Conservation (phyloP, 345 rosid species). For the Angophora floribunda region DNA sequence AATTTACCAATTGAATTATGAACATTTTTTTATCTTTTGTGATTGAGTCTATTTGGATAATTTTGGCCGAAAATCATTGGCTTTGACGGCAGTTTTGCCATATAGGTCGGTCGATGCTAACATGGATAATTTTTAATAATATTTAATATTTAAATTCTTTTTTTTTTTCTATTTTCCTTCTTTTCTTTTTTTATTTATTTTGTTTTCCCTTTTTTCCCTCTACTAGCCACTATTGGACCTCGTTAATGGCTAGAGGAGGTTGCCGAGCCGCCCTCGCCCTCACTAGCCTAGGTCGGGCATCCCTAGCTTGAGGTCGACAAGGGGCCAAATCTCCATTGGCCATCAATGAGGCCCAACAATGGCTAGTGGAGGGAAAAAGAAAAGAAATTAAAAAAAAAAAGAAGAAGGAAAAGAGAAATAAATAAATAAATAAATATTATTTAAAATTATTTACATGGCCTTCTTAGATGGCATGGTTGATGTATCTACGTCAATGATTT, state of each 20-base stretch:
- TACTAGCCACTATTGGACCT: accelerated
- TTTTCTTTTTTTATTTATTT: accelerated
- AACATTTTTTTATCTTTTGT: accelerated
- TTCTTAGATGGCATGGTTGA: accelerated
- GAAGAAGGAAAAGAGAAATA: too few relatives aligned
- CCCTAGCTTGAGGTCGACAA: not conserved
- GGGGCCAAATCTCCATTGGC: too few relatives aligned
- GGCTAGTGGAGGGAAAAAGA: not conserved
- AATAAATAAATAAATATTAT: too few relatives aligned
- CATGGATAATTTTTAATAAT: accelerated
- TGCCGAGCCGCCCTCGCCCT: too few relatives aligned
- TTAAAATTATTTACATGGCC: not conserved
- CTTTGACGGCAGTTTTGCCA: accelerated
- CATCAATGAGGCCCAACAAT: too few relatives aligned
- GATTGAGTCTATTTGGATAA: accelerated
- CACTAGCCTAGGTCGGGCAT: accelerated
- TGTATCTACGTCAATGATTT: accelerated
- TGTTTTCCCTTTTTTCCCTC: not conserved
- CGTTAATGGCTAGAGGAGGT: accelerated
- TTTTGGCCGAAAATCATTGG: accelerated
- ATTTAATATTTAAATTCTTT: too few relatives aligned
- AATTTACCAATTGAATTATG: accelerated
- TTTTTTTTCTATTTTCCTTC: accelerated
- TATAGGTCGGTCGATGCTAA: accelerated
- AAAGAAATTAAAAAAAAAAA: accelerated